phyloP scores from a whole-genome alignment of 1,284 basidiomycete species.

The Apiotrichum gamsii region DNA sequence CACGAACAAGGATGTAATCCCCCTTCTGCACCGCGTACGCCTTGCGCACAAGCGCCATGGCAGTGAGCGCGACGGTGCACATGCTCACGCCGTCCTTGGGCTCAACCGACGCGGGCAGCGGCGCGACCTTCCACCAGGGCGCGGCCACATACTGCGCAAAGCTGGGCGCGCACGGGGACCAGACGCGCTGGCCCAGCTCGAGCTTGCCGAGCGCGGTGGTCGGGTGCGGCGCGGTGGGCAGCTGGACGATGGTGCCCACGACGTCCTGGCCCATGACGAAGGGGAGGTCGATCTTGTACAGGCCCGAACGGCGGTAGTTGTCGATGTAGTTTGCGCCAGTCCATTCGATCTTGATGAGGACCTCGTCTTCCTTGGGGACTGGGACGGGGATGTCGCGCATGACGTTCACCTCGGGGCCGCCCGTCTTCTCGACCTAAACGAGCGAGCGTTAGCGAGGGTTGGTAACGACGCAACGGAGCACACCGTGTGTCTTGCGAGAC shows the following conservation, averaged over 20 bases:
- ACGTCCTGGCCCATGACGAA: constrained; percentile 71
- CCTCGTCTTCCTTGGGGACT: constrained; percentile 57
- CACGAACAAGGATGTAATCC: constrained; percentile 60
- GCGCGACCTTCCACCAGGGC: constrained; percentile 59
- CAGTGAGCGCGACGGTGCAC: constrained; percentile 72
- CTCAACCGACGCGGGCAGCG: constrained; percentile 51
- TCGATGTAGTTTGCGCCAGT: constrained; percentile 72
- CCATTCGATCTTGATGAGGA: constrained; percentile 68
- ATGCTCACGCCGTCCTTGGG: constrained; percentile 62
- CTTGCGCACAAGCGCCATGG: constrained; percentile 71
- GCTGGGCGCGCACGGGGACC: constrained; percentile 53
- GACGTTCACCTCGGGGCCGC: constrained; percentile 63
- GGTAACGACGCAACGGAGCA: too few species aligned
- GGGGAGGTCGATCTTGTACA: constrained; percentile 58
- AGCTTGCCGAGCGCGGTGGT: constrained; percentile 52
- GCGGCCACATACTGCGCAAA: constrained; percentile 73
- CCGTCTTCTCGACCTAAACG: constrained; percentile 53
- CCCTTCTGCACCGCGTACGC: constrained; percentile 68
- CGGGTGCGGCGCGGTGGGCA: constrained; percentile 52
- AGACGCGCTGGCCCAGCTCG: constrained; percentile 45
- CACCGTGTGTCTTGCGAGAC: too few species aligned
- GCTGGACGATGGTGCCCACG: constrained; percentile 64
- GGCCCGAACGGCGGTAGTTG: constrained; percentile 45
- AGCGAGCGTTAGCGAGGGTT: background rate
- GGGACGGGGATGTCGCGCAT: constrained; percentile 60